These are phyloP conservation scores for Dryadomyces sulphureus DNA, from an alignment of 2,329 filamentous ascomycete species.

Conservation along the genomic window DNA sequence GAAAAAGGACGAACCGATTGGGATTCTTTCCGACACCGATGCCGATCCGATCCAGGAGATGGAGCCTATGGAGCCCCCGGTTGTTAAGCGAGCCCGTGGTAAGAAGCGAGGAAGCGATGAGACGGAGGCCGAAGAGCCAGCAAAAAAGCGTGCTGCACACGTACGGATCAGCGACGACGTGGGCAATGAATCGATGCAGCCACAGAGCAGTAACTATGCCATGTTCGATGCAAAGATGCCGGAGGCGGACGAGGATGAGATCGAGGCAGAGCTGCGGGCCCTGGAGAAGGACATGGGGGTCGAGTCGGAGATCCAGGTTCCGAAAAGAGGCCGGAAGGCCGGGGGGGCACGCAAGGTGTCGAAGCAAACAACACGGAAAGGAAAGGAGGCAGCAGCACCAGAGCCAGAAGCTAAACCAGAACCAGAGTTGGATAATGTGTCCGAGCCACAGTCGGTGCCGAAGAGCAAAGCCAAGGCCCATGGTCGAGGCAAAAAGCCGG, in stretches of 20 bases:
- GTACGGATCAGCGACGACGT: slow-evolving; percentile 25
- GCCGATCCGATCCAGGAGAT: slow-evolving; percentile 8
- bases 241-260: slow-evolving; percentile 28
- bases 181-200: slow-evolving; percentile 27
- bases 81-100: slow-evolving; percentile 17
- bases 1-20: slow-evolving; percentile 40
- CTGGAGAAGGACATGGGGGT: slow-evolving; percentile 33
- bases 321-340: slow-evolving; percentile 40
- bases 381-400: slow-evolving; percentile 16
- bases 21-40: slow-evolving; percentile 26
- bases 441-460: slow-evolving; percentile 2
- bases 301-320: slow-evolving; percentile 23
- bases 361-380: slow-evolving; percentile 36
- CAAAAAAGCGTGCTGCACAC: slow-evolving; percentile 41
- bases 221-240: slow-evolving; percentile 37
- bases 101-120: slow-evolving; percentile 51
- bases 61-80: background rate
- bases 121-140: slow-evolving; percentile 38
- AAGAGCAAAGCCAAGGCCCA: slow-evolving; percentile 4
- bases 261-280: slow-evolving; percentile 35
- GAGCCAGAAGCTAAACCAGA: slow-evolving; percentile 1
- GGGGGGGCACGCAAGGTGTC: slow-evolving; percentile 32
- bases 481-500: slow-evolving; percentile 1
- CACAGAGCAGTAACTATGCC: slow-evolving; percentile 21
- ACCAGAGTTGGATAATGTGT: background rate